These are phyloP conservation scores for Podila horticola DNA, from an alignment of 192 early-diverging fungal species.

Conservation along the genomic window DNA sequence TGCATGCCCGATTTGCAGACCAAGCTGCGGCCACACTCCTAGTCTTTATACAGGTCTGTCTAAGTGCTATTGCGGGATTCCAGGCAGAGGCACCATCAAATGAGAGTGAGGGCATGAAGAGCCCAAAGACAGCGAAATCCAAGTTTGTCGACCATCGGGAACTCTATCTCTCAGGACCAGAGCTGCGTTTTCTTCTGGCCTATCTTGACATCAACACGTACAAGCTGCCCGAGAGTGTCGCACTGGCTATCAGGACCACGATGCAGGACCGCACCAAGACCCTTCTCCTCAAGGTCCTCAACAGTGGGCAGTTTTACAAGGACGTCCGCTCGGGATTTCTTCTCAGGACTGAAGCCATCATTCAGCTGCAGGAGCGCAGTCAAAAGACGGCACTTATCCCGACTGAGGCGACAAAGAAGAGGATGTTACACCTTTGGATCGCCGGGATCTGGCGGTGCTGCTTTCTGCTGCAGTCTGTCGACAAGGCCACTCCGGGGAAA, in stretches of 20 bases:
- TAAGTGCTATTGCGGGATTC: conserved; percentile 5
- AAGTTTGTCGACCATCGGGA: not conserved
- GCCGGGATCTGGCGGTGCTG: conserved; percentile 48
- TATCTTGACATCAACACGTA: conserved; percentile 48
- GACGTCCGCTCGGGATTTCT: conserved; percentile 33
- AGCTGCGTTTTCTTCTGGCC: conserved; percentile 44
- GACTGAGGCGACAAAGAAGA: conserved; percentile 22
- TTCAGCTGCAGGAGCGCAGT: conserved; percentile 29
- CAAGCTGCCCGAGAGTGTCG: conserved; percentile 25
- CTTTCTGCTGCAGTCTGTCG: conserved; percentile 35
- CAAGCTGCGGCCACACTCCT: conserved; percentile 7
- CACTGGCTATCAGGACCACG: conserved; percentile 12
- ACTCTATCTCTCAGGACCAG: conserved; percentile 51
- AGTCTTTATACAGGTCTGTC: conserved; percentile 14
- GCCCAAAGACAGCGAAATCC: not conserved
- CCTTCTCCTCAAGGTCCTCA: conserved; percentile 22
- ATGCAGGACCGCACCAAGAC: conserved; percentile 24
- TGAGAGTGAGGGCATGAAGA: not conserved
- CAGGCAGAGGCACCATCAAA: not conserved
- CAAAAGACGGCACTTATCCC: conserved; percentile 18
- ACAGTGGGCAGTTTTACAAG: conserved; percentile 46
- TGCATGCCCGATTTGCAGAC: conserved; percentile 31
- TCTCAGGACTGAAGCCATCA: conserved; percentile 15
- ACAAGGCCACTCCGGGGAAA: conserved; percentile 26
- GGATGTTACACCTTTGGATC: conserved; percentile 44